Base-by-base conservation (phyloP, 495 filamentous ascomycete species). In the Pyrenopolyporus hunteri region DNA sequence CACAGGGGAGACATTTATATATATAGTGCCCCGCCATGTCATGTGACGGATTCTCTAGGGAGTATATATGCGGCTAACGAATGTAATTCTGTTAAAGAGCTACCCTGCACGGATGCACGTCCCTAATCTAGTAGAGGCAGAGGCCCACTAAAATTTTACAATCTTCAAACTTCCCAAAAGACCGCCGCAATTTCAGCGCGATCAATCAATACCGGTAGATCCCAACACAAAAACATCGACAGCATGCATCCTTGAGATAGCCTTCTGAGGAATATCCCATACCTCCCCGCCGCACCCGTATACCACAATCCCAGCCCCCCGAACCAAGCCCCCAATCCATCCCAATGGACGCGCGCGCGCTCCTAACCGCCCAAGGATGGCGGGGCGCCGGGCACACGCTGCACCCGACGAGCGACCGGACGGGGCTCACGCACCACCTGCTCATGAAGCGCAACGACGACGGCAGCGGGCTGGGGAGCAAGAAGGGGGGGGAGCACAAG, bases 321-420 rank as follows among this genome's bases (percentile, higher is more conserved):
- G 4, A 36, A 1, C 4, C 23, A 33, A 20, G 10, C 26, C 22
- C 8, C 7, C 28, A 5, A 23, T 8, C 26, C 10, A n/a, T 19
- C 6, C 6, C 19, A 11, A 90, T 91, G 87, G 78, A 91, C 69
- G 82, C 86, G 43, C 77, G 84, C 73, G 84, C 85, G 64, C 84
- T 88, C 70, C 85, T 93, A 57, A 84, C 85, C 57, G 81, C 83
- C 67, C 87, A 90, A 77, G 90, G 90, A 63, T 93, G 90, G 90
- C 83, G 83, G 57, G 90, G 90, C 59, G 80, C 83, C 22, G 90
- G 90, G 63, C 85, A 89, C 73, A 83, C 89, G 0, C 81, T 93
- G 7, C 87, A 92, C 69, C 82, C 87, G 8, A 84, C 84, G 40
- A 73, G 76, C 77, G 82, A 83, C 67, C 76, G 78, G 20, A 85